Percentiles rank a stretch among this genome's conserved stretches.
Conservation (phyloP, 306 rosid genomes). For the Trichosanthes truncata region DNA sequence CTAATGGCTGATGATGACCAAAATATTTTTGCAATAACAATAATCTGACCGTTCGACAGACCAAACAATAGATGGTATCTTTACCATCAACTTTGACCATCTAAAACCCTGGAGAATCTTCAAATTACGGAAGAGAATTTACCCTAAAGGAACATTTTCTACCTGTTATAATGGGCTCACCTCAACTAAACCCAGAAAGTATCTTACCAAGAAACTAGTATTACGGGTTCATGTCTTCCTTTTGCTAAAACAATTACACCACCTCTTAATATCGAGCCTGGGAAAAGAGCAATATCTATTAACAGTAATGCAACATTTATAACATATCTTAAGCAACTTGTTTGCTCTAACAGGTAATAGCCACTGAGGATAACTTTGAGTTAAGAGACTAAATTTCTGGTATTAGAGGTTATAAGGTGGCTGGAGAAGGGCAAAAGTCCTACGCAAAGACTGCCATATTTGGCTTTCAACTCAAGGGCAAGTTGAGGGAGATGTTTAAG, state of each 20-base stretch:
- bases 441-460: neutral
- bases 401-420: neutral
- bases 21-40: neutral
- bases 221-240: neutral
- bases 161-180: neutral
- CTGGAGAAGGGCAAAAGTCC: neutral
- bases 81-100: neutral
- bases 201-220: neutral
- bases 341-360: neutral
- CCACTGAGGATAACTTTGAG: neutral
- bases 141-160: neutral
- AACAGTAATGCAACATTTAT: neutral
- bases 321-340: neutral
- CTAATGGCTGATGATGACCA: neutral
- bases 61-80: neutral
- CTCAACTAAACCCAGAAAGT: neutral
- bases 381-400: neutral
- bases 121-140: neutral
- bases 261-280: neutral
- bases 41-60: neutral
- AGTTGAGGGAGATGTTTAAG: neutral
- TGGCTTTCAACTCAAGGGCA: neutral
- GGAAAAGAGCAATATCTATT: neutral
- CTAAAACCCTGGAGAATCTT: neutral
- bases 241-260: neutral